These are phyloP conservation scores for Mortierella sp. DNA, from an alignment of 371 early-diverging fungal species.

Conservation along the genomic window DNA sequence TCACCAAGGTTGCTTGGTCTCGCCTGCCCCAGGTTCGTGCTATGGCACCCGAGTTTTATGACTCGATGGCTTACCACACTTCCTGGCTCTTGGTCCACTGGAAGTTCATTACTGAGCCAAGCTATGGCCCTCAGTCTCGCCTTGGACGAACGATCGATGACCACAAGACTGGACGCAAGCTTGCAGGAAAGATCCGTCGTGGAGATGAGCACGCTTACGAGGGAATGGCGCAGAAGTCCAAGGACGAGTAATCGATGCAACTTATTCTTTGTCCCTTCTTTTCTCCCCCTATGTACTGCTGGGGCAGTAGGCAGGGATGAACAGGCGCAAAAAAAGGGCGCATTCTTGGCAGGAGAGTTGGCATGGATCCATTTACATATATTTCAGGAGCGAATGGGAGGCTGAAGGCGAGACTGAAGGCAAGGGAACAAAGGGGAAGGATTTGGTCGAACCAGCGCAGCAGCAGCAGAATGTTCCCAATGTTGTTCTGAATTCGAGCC, in stretches of 20 bases:
- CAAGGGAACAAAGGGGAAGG: no score
- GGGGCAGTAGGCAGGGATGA: no score
- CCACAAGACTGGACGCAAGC: conserved; percentile 73
- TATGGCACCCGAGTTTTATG: conserved; percentile 93
- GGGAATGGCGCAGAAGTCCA: conserved; percentile 37
- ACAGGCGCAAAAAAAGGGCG: no score
- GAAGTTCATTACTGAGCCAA: conserved; percentile 79
- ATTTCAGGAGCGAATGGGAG: no score
- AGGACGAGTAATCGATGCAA: conserved; percentile 6
- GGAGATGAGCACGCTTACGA: conserved; percentile 49
- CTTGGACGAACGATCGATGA: conserved; percentile 78
- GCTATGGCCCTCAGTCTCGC: conserved; percentile 88
- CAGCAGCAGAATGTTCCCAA: no score
- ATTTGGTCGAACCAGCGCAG: no score
- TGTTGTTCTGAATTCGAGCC: no score
- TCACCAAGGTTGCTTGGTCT: conserved; percentile 86
- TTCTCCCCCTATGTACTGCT: no score
- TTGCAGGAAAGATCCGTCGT: conserved; percentile 52
- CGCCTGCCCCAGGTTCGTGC: conserved; percentile 84
- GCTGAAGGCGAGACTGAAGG: no score
- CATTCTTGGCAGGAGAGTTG: no score
- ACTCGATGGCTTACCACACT: conserved; percentile 83
- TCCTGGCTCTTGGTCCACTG: conserved; percentile 91
- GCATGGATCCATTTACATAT: no score
- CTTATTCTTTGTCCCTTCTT: no score